A percentile compares a stretch with the other conserved stretches of the same genome.
These are phyloP conservation scores for Tardiomyces depauwii DNA, from an alignment of 1,139 yeast species.

Conservation along the genomic window DNA sequence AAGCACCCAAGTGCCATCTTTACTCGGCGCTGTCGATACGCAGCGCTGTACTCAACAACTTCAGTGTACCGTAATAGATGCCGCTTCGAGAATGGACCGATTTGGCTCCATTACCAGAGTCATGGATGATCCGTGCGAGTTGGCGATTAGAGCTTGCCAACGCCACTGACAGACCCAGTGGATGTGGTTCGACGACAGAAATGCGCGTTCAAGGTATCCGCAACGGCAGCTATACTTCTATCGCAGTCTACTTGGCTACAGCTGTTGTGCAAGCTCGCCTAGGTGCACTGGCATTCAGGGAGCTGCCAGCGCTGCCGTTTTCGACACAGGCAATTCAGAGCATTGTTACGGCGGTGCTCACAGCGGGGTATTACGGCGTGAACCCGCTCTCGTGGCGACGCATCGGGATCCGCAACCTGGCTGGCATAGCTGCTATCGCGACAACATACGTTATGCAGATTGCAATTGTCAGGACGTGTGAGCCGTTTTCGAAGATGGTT, in stretches of 20 bases:
- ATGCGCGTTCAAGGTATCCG: too few species aligned
- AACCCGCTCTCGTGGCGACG: not conserved
- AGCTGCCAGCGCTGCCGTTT: not conserved
- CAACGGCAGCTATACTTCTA: too few species aligned
- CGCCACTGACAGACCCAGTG: too few species aligned
- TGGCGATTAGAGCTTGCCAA: too few species aligned
- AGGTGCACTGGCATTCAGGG: not conserved
- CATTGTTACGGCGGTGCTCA: not conserved
- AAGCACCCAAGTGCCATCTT: too few species aligned
- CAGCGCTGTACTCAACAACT: too few species aligned
- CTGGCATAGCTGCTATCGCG: not conserved
- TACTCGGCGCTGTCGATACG: too few species aligned
- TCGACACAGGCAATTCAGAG: not conserved
- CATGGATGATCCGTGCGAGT: too few species aligned
- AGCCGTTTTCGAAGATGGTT: not conserved
- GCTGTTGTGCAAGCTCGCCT: not conserved
- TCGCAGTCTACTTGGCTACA: not conserved
- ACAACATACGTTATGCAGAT: not conserved
- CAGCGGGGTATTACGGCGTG: not conserved
- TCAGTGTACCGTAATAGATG: too few species aligned
- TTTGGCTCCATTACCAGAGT: too few species aligned
- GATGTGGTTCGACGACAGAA: too few species aligned
- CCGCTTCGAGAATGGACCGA: too few species aligned
- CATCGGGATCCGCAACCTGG: not conserved
- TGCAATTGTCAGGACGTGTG: not conserved